Conservation (phyloP, 148 eudicot genomes). For the Rhododendron ovatum region DNA sequence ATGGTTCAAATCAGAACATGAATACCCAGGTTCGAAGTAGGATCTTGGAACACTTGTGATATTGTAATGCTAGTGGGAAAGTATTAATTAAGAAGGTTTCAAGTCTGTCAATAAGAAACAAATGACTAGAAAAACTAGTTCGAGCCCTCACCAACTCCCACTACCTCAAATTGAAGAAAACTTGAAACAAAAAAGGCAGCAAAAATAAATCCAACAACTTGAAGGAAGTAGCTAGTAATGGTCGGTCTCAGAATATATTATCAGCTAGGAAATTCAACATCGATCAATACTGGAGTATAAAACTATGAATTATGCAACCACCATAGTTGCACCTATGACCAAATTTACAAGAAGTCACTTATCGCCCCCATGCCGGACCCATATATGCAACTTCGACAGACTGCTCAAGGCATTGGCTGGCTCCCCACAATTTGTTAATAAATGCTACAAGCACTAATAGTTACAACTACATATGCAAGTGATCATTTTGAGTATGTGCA, state of each 20-base stretch:
- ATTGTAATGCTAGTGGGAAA: not conserved
- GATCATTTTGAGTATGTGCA: not conserved
- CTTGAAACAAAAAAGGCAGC: not conserved
- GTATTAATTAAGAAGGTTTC: not conserved
- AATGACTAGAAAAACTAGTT: conserved; percentile 8
- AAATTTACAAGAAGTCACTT: not conserved
- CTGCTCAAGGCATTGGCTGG: not conserved
- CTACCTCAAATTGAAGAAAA: conserved; percentile 4
- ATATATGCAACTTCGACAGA: not conserved
- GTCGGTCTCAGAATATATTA: too few relatives aligned
- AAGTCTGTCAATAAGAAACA: conserved; percentile 6
- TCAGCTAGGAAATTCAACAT: too few relatives aligned
- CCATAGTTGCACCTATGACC: not conserved
- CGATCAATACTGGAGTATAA: too few relatives aligned
- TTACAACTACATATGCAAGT: too few relatives aligned
- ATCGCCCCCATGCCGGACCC: not conserved
- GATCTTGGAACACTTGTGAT: not conserved
- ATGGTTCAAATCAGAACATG: not conserved
- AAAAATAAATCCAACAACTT: conserved; percentile 9
- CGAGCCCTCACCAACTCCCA: conserved; percentile 15
- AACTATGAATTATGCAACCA: too few relatives aligned
- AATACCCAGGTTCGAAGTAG: not conserved
- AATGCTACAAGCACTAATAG: not conserved
- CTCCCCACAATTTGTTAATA: not conserved
- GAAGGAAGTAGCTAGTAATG: too few relatives aligned